A percentile compares a stretch with the other conserved stretches of the same genome.
phyloP scores from a whole-genome alignment of 345 rosid species.

The Euphorbia pulcherrima region DNA sequence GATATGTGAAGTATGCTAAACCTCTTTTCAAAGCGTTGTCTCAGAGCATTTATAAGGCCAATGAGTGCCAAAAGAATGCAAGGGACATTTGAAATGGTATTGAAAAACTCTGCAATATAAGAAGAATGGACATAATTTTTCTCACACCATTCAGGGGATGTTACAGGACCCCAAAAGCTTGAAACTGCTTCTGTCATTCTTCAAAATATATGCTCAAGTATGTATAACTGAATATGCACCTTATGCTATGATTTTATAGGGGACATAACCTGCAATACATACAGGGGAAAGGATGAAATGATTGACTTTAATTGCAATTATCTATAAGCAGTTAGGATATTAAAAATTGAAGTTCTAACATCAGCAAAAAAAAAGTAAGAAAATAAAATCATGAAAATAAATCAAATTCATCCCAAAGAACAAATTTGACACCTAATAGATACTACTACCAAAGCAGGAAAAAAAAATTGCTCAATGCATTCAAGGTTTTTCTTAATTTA shows the following conservation, averaged over 20 bases:
- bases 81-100: constrained; percentile 74
- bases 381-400: neutral
- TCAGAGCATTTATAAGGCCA: constrained; percentile 77
- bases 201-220: constrained; percentile 11
- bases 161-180: constrained; percentile 95
- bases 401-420: neutral
- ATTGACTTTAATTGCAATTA: neutral
- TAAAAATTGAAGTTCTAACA: neutral
- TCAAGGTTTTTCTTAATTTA: too few relatives aligned
- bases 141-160: constrained; percentile 88
- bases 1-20: constrained; percentile 86
- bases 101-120: constrained; percentile 84
- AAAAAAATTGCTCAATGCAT: too few relatives aligned
- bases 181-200: constrained; percentile 72
- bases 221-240: constrained; percentile 15
- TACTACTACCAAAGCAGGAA: too few relatives aligned
- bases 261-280: constrained; percentile 28
- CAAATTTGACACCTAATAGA: too few relatives aligned
- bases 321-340: neutral
- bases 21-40: constrained; percentile 93
- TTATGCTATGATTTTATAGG: constrained; percentile 14
- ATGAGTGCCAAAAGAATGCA: constrained; percentile 71
- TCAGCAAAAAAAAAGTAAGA: neutral
- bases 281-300: constrained; percentile 10
- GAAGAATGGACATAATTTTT: constrained; percentile 66